A percentile compares a stretch with the other conserved stretches of the same genome.
Evolutionary conservation across 1,139 yeast species (phyloP).

Genomic region (Yueomyces sp.): DNA sequence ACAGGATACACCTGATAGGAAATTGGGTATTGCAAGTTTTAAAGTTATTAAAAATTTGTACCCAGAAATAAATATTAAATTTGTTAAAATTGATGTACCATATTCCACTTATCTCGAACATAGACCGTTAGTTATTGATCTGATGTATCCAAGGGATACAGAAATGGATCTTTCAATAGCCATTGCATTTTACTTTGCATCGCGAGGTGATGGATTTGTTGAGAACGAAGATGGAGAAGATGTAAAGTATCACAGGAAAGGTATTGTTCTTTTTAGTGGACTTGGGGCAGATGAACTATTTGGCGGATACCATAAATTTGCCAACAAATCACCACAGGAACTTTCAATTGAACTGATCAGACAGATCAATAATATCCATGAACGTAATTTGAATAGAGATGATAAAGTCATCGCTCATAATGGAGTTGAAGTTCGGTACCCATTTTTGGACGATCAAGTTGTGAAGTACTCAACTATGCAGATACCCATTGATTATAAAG

Average conservation of each 20-base stretch:
- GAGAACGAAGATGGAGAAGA: conserved; percentile 10
- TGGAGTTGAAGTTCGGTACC: conserved; percentile 88
- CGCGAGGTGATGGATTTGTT: conserved; percentile 38
- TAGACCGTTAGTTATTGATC: conserved; percentile 38
- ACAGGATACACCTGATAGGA: conserved; percentile 68
- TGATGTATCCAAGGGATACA: conserved; percentile 75
- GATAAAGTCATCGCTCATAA: conserved; percentile 76
- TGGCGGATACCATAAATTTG: conserved; percentile 65
- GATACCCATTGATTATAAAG: conserved; percentile 43
- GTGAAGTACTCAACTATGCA: conserved; percentile 37
- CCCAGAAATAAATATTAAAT: conserved; percentile 30
- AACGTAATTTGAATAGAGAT: conserved; percentile 77
- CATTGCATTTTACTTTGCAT: conserved; percentile 86
- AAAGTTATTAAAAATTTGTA: conserved; percentile 32
- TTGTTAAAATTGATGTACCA: conserved; percentile 59
- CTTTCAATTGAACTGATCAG: conserved; percentile 43
- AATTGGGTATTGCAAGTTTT: conserved; percentile 56
- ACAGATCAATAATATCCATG: conserved; percentile 65
- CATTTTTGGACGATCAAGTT: conserved; percentile 60
- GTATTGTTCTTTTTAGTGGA: conserved; percentile 75
- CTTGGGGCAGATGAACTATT: conserved; percentile 94
- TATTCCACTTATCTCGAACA: conserved; percentile 50
- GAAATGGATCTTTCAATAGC: conserved; percentile 96
- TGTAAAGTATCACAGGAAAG: conserved; percentile 32
- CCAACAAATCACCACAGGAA: conserved; percentile 23